Percentiles rank a stretch among this genome's conserved stretches.
Conservation (phyloP, 2,329 filamentous ascomycete genomes). For the Chaetomium sp. region DNA sequence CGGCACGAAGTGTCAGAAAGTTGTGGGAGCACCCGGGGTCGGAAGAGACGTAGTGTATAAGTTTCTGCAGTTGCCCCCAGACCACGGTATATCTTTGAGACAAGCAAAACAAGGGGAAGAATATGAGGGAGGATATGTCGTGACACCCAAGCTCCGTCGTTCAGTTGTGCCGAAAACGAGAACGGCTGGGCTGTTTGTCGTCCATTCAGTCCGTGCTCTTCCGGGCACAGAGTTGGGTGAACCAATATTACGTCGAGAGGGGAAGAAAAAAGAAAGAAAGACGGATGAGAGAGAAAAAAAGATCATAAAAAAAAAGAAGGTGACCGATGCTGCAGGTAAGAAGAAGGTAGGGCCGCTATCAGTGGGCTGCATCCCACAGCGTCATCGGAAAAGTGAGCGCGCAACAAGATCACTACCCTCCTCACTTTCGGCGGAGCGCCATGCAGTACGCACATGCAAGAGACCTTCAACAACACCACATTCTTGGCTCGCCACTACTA, state of each 20-base stretch:
- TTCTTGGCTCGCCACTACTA: not conserved
- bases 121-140: slow-evolving; percentile 4
- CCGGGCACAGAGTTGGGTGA: no score
- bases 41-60: not conserved
- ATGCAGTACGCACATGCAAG: not conserved
- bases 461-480: not conserved
- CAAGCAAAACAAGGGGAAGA: not conserved
- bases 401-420: not conserved
- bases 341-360: not conserved
- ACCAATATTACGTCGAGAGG: no score
- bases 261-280: no score
- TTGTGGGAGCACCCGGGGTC: no score
- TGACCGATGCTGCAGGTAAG: not conserved
- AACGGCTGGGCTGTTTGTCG: slow-evolving; percentile 5
- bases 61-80: no score
- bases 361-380: not conserved
- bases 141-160: slow-evolving; percentile 7
- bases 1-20: no score
- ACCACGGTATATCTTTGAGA: no score
- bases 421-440: not conserved
- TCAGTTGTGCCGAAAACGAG: slow-evolving; percentile 8
- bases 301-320: slow-evolving; percentile 1
- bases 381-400: not conserved
- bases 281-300: not conserved
- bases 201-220: not conserved